Percentiles rank a stretch among this genome's conserved stretches.
Conservation (phyloP, 106 monocot genomes). For the Hemerocallis citrina region DNA sequence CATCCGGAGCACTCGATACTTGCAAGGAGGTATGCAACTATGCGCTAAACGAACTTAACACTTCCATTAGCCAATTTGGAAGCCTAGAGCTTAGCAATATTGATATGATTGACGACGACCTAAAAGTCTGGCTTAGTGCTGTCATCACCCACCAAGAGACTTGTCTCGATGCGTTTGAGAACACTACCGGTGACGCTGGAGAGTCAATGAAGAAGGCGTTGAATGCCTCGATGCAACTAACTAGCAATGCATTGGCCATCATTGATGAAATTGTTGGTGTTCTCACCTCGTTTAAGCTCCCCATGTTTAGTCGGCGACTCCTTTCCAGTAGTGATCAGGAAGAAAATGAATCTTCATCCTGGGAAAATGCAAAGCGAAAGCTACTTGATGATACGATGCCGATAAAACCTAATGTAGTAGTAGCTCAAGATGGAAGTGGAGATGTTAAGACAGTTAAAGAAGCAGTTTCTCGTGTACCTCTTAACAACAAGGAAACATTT, state of each 20-base stretch:
- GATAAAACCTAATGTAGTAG: constrained; percentile 25
- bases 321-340: neutral
- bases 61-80: constrained; percentile 17
- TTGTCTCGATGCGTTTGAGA: constrained; percentile 60
- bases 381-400: constrained; percentile 1
- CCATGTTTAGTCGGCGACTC: constrained; percentile 19
- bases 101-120: constrained; percentile 26
- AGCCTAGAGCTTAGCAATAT: constrained; percentile 12
- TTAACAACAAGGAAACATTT: constrained; percentile 13
- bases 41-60: constrained; percentile 40
- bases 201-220: constrained; percentile 39
- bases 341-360: constrained; percentile 6
- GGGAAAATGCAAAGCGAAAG: constrained; percentile 19
- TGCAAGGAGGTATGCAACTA: constrained; percentile 50
- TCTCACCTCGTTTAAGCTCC: constrained; percentile 19
- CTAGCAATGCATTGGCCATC: constrained; percentile 56
- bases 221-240: constrained; percentile 25
- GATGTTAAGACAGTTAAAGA: constrained; percentile 28
- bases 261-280: constrained; percentile 18
- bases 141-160: constrained; percentile 53
- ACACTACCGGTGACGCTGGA: constrained; percentile 34
- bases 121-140: constrained; percentile 63
- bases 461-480: constrained; percentile 18
- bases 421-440: constrained; percentile 57
- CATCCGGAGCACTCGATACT: constrained; percentile 23